A percentile compares a stretch with the other conserved stretches of the same genome.
phyloP scores from a whole-genome alignment of 768 basidiomycete genomes.

The Tricholoma hemisulphureum region DNA sequence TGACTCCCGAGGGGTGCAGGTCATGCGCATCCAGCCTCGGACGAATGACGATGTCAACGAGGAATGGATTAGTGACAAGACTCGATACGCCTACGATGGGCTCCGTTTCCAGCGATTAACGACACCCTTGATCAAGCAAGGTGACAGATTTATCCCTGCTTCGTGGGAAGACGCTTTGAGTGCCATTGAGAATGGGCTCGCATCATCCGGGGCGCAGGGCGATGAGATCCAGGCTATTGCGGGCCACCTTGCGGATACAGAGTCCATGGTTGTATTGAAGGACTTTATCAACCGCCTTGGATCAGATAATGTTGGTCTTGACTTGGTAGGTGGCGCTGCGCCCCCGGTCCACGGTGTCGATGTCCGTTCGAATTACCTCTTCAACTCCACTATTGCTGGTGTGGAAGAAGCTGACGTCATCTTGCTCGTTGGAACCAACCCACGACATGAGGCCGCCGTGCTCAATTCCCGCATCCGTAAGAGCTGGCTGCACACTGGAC shows the following conservation, averaged over 20 bases:
- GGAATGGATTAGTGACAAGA: conserved; percentile 99
- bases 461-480: conserved; percentile 96
- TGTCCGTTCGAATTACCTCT: conserved; percentile 92
- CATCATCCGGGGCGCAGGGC: conserved; percentile 74
- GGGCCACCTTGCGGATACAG: conserved; percentile 91
- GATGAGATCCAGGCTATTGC: conserved; percentile 96
- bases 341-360: conserved; percentile 81
- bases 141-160: conserved; percentile 88
- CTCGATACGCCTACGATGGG: conserved; percentile 94
- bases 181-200: conserved; percentile 76
- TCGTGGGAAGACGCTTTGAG: conserved; percentile 89
- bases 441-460: conserved; percentile 94
- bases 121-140: conserved; percentile 83
- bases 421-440: conserved; percentile 93
- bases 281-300: conserved; percentile 91
- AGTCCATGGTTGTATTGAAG: conserved; percentile 89
- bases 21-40: conserved; percentile 96
- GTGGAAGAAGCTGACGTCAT: conserved; percentile 91
- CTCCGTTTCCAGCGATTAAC: conserved; percentile 94
- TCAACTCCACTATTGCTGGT: conserved; percentile 90
- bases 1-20: conserved; percentile 91
- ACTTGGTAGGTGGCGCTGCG: conserved; percentile 65
- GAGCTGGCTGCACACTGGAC: conserved; percentile 83
- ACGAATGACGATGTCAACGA: conserved; percentile 99
- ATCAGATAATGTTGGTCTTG: conserved; percentile 88